A percentile compares a stretch with the other conserved stretches of the same genome.
Conservation (phyloP, 2,329 filamentous ascomycete genomes). For the Mycogone perniciosa region DNA sequence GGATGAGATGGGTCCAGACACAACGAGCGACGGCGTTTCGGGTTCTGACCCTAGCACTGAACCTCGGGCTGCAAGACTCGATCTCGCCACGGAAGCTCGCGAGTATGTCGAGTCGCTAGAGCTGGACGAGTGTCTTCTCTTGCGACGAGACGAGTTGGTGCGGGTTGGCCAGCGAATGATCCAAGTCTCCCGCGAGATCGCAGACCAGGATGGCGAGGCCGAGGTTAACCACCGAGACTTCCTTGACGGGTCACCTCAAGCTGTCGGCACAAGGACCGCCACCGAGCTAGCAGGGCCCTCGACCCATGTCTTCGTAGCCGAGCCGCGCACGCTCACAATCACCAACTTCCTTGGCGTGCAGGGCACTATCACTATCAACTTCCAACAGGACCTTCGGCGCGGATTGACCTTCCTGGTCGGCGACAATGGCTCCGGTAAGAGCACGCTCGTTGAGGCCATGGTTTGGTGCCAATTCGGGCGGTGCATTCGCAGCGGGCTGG, state of each 20-base stretch:
- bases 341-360: slow-evolving; percentile 19
- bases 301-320: slow-evolving; percentile 14
- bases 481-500: too few species aligned
- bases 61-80: not conserved
- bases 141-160: slow-evolving; percentile 13
- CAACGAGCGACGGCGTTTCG: not conserved
- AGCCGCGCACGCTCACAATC: slow-evolving; percentile 15
- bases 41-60: not conserved
- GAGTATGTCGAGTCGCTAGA: slow-evolving; percentile 13
- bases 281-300: too few species aligned
- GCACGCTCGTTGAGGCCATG: slow-evolving; percentile 16
- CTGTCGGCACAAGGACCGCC: slow-evolving; percentile 4
- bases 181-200: slow-evolving; percentile 7
- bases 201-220: slow-evolving; percentile 3
- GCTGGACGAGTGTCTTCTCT: slow-evolving; percentile 11
- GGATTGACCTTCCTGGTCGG: slow-evolving; percentile 17
- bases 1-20: not conserved
- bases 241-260: slow-evolving; percentile 10
- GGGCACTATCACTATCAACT: slow-evolving; percentile 13
- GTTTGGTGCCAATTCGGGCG: slow-evolving; percentile 18
- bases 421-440: slow-evolving; percentile 19
- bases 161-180: slow-evolving; percentile 18
- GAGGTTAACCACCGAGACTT: slow-evolving; percentile 13
- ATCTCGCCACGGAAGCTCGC: slow-evolving; percentile 11
- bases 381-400: slow-evolving; percentile 10